Base-by-base conservation (phyloP, 1,284 basidiomycete genomes). In the Anthracocystis walkeri region DNA sequence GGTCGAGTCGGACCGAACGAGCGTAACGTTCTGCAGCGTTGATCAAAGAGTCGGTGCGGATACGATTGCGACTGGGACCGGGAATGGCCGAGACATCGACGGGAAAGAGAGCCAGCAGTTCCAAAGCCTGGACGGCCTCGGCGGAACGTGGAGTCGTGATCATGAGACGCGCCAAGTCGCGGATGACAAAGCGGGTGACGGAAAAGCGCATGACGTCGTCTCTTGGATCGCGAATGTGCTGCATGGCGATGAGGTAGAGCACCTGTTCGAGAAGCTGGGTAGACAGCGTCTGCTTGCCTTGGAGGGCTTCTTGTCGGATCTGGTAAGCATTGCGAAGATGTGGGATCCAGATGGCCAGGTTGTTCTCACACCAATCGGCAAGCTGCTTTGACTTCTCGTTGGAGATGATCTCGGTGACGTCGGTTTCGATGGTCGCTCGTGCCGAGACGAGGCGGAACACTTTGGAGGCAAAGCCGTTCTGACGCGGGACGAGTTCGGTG, bases 391-490 rank as follows among this genome's bases (percentile, higher is more conserved):
- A 65, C 29, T 74, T 74, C 16, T 65, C 54, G 41, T 68, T 33
- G 4, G 64, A 57, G 35, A 74, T 48, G 16, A 74, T 64, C 35
- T 68, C 71, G 23, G 46, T 58, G 61, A 68, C 54, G 50, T 74
- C 65, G 49, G 71, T 68, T 40, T 74, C 71, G 44, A 68, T 68
- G 50, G 65, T 68, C 31, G 61, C 61, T 42, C 65, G 53, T 27
- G 65, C 71, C 14, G 71, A 74, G 7, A 74, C 62, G n/a, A 74
- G 71, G n/a, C 71, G 61, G n/a, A 68, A 74, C 6, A 65, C 52
- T 18, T 68, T 68, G 50, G 65, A 68, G 3, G 71, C 71, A 45
- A 74, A 74, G 16, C 71, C 65, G 27, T 56, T 55, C 46, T 74
- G 71, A 2, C 71, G 58, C 18, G 71, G 71, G 4, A 74, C 65